Percentiles rank a stretch among this genome's conserved stretches.
These are phyloP conservation scores for Akanthomyces uredinophilus DNA, from an alignment of 2,329 filamentous ascomycete species.

Conservation along the genomic window DNA sequence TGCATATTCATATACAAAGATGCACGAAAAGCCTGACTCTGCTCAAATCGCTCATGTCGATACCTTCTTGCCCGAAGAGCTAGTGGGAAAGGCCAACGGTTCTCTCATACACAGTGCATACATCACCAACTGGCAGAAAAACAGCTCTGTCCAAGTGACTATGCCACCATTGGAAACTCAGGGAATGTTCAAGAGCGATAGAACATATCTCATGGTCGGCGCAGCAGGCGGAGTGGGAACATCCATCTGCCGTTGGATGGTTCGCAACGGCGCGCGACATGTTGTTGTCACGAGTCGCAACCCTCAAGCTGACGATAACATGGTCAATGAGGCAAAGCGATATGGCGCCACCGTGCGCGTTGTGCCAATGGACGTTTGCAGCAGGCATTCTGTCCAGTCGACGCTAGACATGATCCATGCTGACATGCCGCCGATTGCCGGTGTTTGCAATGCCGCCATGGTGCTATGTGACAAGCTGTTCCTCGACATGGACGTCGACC, in stretches of 20 bases:
- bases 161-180: not conserved
- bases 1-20: not conserved
- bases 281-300: constrained; percentile 33
- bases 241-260: constrained; percentile 34
- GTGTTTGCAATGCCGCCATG: constrained; percentile 35
- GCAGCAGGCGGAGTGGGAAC: constrained; percentile 30
- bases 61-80: not conserved
- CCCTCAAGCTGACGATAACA: constrained; percentile 18
- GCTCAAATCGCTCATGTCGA: not conserved
- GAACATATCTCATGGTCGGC: constrained; percentile 30
- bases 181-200: constrained; percentile 14
- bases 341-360: not conserved
- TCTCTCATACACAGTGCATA: not conserved
- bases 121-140: not conserved
- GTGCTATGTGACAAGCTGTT: constrained; percentile 27
- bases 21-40: too few species aligned
- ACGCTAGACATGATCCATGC: not conserved
- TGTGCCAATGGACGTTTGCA: not conserved
- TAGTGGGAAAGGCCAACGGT: not conserved
- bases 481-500: constrained; percentile 18
- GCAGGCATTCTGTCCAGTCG: not conserved
- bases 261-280: constrained; percentile 28
- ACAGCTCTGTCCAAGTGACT: not conserved
- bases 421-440: constrained; percentile 30
- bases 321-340: not conserved